phyloP scores from a whole-genome alignment of 2,329 filamentous ascomycete genomes.

The Pseudogymnoascus sp. region DNA sequence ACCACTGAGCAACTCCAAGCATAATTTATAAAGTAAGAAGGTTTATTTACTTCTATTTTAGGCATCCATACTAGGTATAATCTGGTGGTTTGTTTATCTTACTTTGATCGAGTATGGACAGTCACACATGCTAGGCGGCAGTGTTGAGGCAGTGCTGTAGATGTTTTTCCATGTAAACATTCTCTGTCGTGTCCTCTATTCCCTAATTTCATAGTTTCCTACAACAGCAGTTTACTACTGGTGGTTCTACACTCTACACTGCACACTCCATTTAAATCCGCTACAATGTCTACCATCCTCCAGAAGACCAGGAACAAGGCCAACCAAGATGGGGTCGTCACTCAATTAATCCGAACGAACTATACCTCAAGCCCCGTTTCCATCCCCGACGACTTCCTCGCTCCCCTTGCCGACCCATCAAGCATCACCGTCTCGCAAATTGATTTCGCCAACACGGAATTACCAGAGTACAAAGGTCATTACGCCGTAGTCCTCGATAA shows the following conservation, averaged over 20 bases:
- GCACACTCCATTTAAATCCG: neutral
- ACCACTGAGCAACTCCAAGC: conserved; percentile 12
- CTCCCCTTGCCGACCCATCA: conserved; percentile 33
- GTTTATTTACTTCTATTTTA: neutral
- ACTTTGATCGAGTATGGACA: neutral
- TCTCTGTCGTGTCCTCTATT: neutral
- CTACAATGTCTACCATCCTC: conserved; percentile 4
- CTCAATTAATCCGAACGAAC: conserved; percentile 13
- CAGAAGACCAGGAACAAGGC: conserved; percentile 4
- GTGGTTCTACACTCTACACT: neutral
- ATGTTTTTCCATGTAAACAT: neutral
- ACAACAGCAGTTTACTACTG: neutral
- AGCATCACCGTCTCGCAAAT: conserved; percentile 41
- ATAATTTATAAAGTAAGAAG: neutral
- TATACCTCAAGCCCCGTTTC: conserved; percentile 32
- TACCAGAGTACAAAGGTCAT: conserved; percentile 44
- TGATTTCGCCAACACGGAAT: conserved; percentile 41
- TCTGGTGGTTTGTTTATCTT: neutral
- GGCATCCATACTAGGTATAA: neutral
- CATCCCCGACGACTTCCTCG: conserved; percentile 40
- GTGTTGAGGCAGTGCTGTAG: neutral
- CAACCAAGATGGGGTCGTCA: neutral
- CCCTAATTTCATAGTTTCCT: neutral
- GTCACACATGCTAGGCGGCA: neutral
- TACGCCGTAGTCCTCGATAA: conserved; percentile 58